Conservation (phyloP, 805 yeast species). For the Sugiyamaella mastotermitis region DNA sequence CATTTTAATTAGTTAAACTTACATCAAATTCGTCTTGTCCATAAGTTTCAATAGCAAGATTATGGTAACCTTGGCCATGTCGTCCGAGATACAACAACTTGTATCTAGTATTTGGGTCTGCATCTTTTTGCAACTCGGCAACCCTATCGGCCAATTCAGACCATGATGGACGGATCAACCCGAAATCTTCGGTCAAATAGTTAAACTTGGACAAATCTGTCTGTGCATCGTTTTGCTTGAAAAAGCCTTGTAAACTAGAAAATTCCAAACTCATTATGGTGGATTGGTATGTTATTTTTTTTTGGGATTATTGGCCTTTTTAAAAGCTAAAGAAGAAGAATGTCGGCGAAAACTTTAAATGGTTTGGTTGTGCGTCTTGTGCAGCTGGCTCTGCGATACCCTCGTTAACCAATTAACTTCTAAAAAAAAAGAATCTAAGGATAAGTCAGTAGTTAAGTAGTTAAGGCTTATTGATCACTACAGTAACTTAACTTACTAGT, state of each 20-base stretch:
- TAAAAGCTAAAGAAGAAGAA: no score
- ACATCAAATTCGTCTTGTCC: constrained; percentile 43
- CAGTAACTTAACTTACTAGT: no score
- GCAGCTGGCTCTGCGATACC: no score
- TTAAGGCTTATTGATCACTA: no score
- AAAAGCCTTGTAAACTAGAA: constrained; percentile 29
- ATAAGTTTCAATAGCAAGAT: constrained; percentile 40
- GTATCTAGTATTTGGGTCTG: constrained; percentile 27
- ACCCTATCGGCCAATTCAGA: constrained; percentile 28
- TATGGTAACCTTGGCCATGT: constrained; percentile 53
- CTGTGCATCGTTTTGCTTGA: constrained; percentile 37
- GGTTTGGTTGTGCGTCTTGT: no score
- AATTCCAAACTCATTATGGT: no score
- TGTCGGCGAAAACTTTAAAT: no score
- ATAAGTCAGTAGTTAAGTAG: no score
- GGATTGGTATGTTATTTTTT: no score
- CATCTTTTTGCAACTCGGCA: constrained; percentile 27
- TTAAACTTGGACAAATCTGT: constrained; percentile 41
- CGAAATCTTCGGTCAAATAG: constrained; percentile 40
- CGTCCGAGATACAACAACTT: constrained; percentile 45
- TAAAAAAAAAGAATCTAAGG: no score
- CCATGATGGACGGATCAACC: constrained; percentile 35
- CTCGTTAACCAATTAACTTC: no score
- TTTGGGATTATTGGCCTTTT: no score
- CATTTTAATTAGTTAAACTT: constrained; percentile 7